Evolutionary conservation across 495 filamentous ascomycete species (phyloP).

Genomic region (Tetracladium marchalianum): DNA sequence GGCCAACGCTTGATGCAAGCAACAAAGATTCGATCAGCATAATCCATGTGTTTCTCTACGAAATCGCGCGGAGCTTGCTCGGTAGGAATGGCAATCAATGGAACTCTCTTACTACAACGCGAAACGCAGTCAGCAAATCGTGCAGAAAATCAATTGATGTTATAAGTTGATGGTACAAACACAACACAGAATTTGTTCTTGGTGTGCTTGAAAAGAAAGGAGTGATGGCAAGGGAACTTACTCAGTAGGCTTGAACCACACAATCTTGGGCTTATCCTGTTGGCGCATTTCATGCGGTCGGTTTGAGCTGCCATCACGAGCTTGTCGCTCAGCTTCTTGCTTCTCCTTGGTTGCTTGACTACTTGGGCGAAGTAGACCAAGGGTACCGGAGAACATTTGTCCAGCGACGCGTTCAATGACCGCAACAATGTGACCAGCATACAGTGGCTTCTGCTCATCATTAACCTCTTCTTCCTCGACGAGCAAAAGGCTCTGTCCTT

Average conservation of each 20-base stretch:
- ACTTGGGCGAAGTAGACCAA: slow-evolving; percentile 87
- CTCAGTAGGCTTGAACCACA: slow-evolving; percentile 99
- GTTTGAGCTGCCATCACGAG: slow-evolving; percentile 69
- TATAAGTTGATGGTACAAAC: no score
- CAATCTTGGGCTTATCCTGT: slow-evolving; percentile 98
- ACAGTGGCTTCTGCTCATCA: slow-evolving; percentile 94
- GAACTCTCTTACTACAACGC: slow-evolving; percentile 63
- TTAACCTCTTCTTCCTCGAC: slow-evolving; percentile 99
- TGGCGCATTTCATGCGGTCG: slow-evolving; percentile 69
- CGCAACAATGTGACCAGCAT: slow-evolving; percentile 92
- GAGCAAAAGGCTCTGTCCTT: slow-evolving; percentile 90
- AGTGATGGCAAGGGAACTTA: background rate
- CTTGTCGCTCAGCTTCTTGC: slow-evolving; percentile 90
- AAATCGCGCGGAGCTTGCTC: slow-evolving; percentile 97
- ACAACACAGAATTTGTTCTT: background rate
- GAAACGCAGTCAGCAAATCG: slow-evolving; percentile 1
- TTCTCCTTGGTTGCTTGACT: slow-evolving; percentile 99
- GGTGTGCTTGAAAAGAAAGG: background rate
- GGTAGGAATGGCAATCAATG: slow-evolving; percentile 94
- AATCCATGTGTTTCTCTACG: slow-evolving; percentile 96
- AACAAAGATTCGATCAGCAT: slow-evolving; percentile 94
- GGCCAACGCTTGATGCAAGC: slow-evolving; percentile 99
- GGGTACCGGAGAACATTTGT: slow-evolving; percentile 97
- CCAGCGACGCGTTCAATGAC: slow-evolving; percentile 95
- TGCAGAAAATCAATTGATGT: background rate